phyloP scores from a whole-genome alignment of 768 basidiomycete genomes.

The Kwoniella pini region DNA sequence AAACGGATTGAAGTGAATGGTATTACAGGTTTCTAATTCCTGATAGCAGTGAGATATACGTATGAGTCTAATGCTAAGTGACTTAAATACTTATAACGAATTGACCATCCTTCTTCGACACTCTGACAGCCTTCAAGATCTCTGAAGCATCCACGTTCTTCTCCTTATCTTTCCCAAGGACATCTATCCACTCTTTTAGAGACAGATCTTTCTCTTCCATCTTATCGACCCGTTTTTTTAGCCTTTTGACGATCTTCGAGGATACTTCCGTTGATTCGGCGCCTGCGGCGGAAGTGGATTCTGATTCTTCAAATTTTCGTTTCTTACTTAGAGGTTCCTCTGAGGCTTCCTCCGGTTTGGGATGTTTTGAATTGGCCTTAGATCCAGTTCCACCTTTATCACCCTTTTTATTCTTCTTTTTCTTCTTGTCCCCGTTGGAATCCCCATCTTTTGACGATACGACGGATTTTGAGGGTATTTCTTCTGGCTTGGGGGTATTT shows the following conservation, averaged over 20 bases:
- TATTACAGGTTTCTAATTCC: not conserved
- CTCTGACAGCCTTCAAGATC: constrained; percentile 19
- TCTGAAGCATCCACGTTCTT: constrained; percentile 46
- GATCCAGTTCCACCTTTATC: constrained; percentile 53
- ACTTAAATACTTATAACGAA: constrained; percentile 12
- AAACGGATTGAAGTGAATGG: not conserved
- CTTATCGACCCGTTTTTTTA: constrained; percentile 60
- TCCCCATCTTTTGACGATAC: not conserved
- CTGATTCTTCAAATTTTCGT: constrained; percentile 30
- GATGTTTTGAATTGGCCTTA: constrained; percentile 48
- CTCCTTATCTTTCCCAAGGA: constrained; percentile 19
- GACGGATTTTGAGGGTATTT: constrained; percentile 7
- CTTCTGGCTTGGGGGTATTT: constrained; percentile 13
- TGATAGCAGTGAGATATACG: not conserved
- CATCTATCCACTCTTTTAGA: constrained; percentile 20
- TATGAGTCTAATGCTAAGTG: not conserved
- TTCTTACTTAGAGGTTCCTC: constrained; percentile 34
- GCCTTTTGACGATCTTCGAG: constrained; percentile 45
- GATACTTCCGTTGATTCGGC: constrained; percentile 16
- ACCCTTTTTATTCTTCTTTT: constrained; percentile 49
- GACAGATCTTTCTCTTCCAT: constrained; percentile 42
- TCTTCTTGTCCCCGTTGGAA: constrained; percentile 24
- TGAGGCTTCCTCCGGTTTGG: constrained; percentile 9
- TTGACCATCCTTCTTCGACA: constrained; percentile 13
- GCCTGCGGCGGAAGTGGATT: constrained; percentile 4